Percentiles rank a stretch among this genome's conserved stretches.
phyloP scores from a whole-genome alignment of 2,329 filamentous ascomycete species.

The Aspergillus candidus region DNA sequence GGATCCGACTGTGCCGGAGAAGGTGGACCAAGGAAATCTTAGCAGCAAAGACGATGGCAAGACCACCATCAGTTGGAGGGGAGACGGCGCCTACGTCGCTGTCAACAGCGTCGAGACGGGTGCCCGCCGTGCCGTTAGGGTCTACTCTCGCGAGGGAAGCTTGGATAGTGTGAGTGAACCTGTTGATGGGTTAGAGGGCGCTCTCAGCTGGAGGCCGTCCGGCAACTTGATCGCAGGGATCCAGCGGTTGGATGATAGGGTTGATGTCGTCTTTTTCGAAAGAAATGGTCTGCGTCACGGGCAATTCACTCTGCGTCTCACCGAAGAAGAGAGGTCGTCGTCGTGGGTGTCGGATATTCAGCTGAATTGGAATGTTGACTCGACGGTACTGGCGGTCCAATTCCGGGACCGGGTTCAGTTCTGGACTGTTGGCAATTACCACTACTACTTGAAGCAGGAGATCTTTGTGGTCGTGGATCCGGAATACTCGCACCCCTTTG shows the following conservation, averaged over 20 bases:
- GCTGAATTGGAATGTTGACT: slow-evolving; percentile 86
- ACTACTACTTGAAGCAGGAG: slow-evolving; percentile 97
- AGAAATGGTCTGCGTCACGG: slow-evolving; percentile 96
- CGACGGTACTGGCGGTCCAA: slow-evolving; percentile 78
- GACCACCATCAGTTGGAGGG: slow-evolving; percentile 81
- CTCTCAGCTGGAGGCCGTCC: slow-evolving; percentile 83
- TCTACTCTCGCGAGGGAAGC: slow-evolving; percentile 83
- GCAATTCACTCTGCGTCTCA: slow-evolving; percentile 73
- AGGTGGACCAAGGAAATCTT: slow-evolving; percentile 73
- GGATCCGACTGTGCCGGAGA: slow-evolving; percentile 92
- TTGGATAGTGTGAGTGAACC: slow-evolving; percentile 93
- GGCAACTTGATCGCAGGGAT: slow-evolving; percentile 88
- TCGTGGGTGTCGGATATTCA: slow-evolving; percentile 54
- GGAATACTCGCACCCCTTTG: slow-evolving; percentile 17
- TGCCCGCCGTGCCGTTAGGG: slow-evolving; percentile 71
- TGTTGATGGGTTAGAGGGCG: slow-evolving; percentile 80
- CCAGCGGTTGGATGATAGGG: slow-evolving; percentile 61
- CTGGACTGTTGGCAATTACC: slow-evolving; percentile 96
- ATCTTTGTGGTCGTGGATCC: slow-evolving; percentile 44
- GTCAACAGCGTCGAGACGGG: slow-evolving; percentile 70
- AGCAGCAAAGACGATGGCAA: slow-evolving; percentile 67
- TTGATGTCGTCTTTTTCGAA: slow-evolving; percentile 92
- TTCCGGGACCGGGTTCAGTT: slow-evolving; percentile 72
- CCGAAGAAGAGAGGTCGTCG: slow-evolving; percentile 51
- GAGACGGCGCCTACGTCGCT: slow-evolving; percentile 85